phyloP scores from a whole-genome alignment of 306 rosid genomes.

The Ammopiptanthus mongolicus region DNA sequence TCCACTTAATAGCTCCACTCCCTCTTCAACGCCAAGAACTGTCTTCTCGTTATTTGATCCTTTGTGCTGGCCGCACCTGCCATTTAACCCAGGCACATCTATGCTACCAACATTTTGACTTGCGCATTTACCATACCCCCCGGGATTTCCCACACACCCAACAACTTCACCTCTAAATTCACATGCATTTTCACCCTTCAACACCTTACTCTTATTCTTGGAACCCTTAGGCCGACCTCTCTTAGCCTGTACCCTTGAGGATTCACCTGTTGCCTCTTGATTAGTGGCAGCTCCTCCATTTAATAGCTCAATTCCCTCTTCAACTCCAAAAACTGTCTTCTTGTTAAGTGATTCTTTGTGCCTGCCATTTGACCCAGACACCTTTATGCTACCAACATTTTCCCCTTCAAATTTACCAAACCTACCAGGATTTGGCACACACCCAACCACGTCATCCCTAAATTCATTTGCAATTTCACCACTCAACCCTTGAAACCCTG shows the following conservation, averaged over 20 bases:
- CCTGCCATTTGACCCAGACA: conserved; percentile 11
- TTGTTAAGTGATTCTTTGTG: conserved; percentile 32
- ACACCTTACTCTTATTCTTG: neutral
- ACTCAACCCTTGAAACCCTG: conserved; percentile 16
- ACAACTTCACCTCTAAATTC: conserved; percentile 10
- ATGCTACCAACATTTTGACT: conserved; percentile 9
- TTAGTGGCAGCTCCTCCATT: conserved; percentile 13
- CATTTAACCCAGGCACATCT: neutral
- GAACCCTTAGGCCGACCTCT: conserved; percentile 37
- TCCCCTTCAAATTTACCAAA: conserved; percentile 10
- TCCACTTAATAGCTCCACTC: neutral
- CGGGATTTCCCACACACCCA: neutral
- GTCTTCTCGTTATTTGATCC: conserved; percentile 13
- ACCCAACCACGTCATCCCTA: neutral
- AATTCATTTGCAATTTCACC: conserved; percentile 18
- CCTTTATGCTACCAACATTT: conserved; percentile 10
- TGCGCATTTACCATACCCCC: neutral
- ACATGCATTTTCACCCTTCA: conserved; percentile 13
- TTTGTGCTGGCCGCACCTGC: neutral
- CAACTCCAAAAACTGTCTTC: neutral
- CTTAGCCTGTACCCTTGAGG: conserved; percentile 7
- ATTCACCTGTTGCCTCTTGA: conserved; percentile 14
- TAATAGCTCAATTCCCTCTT: conserved; percentile 3
- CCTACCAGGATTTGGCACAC: neutral
- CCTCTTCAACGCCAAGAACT: conserved; percentile 10